Base-by-base conservation (phyloP, 768 basidiomycete species). In the Clitopilus hobsonii region DNA sequence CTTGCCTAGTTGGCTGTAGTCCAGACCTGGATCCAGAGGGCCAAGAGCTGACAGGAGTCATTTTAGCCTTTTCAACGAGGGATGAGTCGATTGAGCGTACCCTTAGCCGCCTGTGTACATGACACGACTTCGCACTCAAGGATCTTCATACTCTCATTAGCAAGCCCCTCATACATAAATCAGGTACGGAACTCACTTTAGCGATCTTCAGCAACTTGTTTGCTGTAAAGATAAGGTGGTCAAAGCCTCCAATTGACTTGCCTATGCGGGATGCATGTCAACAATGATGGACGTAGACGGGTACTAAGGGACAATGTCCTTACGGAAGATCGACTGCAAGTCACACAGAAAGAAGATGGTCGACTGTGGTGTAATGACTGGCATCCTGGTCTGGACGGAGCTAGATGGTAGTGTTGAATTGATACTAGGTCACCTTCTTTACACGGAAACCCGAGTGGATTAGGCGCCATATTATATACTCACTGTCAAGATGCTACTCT, bases 21-120 rank as follows among this genome's bases (percentile, higher is more conserved):
- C 78, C 56, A 93, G 74, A 51, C 82, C 84, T 0, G 85, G 79
- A 32, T 82, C 80, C 4, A 85, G 90, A 16, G 75, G 72, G 0
- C 91, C 92, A 38, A 94, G 77, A 0, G 78, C 89, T 91, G 49
- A 18, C 6, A 32, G 24, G 47, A 25, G 29, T 20, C 28, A 20
- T 7, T 48, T 32, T 8, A 27, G 52, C n/a, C 16, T 1, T 16
- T 16, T 23, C 28, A 6, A 28, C 47, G 18, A 20, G 11, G 22
- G 49, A 53, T 5, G n/a, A 41, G 54, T 27, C 23, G 52, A 54
- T n/a, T 2, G 25, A 38, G 55, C 51, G 14, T 27, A 60, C 61
- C 58, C 56, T 55, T 52, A 8, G 54, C 55, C 24, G 61, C 61
- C 45, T 62, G 61, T 1, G 61, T 62, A 36, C 57, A 58, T 56